These are phyloP conservation scores for Lablab purpureus DNA, from an alignment of 306 rosid genomes.

Conservation along the genomic window DNA sequence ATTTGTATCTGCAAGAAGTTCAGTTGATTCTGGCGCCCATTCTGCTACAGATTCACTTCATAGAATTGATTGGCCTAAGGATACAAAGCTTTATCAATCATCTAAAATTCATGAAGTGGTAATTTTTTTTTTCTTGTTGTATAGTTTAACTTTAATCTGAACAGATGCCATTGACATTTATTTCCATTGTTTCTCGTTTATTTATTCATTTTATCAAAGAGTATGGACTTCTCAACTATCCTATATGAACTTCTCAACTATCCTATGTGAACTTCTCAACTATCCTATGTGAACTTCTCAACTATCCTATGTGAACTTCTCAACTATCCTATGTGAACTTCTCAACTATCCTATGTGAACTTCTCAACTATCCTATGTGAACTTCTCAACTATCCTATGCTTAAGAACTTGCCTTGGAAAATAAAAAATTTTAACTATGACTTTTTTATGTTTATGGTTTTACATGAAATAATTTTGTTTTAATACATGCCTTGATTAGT, in stretches of 20 bases:
- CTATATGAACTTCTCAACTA: conserved; percentile 28
- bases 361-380: conserved; percentile 18
- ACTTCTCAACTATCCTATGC: conserved; percentile 28
- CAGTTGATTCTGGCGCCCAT: conserved; percentile 96
- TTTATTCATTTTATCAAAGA: conserved; percentile 15
- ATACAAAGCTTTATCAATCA: conserved; percentile 53
- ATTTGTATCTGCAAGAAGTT: conserved; percentile 78
- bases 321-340: conserved; percentile 20
- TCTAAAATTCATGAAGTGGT: conserved; percentile 77
- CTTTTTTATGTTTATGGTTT: conserved; percentile 14
- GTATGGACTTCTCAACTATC: conserved; percentile 34
- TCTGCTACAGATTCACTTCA: conserved; percentile 90
- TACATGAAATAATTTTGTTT: conserved; percentile 4
- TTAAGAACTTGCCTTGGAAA: conserved; percentile 7
- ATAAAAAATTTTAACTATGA: conserved; percentile 1
- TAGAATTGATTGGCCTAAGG: conserved; percentile 84
- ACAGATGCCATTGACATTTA: conserved; percentile 30
- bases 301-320: conserved; percentile 26
- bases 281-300: conserved; percentile 30
- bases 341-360: conserved; percentile 10
- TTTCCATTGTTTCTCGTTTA: conserved; percentile 22
- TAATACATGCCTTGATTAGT: conserved; percentile 9
- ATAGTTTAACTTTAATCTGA: conserved; percentile 35
- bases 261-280: conserved; percentile 26
- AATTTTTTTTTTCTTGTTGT: conserved; percentile 39